Conservation (phyloP, 768 basidiomycete species). For the Pilatotrama ljubarskyi region DNA sequence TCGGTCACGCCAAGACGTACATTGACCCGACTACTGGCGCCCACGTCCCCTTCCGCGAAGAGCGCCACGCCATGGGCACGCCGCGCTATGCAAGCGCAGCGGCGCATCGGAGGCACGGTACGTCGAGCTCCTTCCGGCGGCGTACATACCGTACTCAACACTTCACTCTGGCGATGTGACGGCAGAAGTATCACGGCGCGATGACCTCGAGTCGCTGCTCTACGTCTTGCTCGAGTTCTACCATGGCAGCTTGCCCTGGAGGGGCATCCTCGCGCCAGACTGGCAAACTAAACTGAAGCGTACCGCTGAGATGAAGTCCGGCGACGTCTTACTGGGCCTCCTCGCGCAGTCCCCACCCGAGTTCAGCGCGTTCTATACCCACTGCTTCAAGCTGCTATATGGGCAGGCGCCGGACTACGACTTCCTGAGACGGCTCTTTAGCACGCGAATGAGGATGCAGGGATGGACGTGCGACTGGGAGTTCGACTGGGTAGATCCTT, state of each 20-base stretch:
- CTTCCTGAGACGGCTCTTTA: conserved; percentile 18
- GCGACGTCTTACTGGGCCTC: not conserved
- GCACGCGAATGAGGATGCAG: not conserved
- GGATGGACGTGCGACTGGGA: conserved; percentile 12
- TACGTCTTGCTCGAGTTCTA: conserved; percentile 25
- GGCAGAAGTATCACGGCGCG: conserved; percentile 25
- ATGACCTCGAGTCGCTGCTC: conserved; percentile 29
- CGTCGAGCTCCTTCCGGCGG: not conserved
- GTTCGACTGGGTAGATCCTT: conserved; percentile 15
- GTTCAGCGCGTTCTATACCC: conserved; percentile 19
- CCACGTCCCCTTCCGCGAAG: conserved; percentile 22
- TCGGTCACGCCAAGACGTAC: conserved; percentile 21
- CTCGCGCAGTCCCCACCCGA: conserved; percentile 13
- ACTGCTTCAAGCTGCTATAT: conserved; percentile 23
- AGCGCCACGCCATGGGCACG: conserved; percentile 16
- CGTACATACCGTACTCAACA: not conserved
- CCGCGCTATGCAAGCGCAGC: conserved; percentile 17
- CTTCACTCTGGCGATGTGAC: not conserved
- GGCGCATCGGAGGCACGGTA: conserved; percentile 18
- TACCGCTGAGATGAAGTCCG: conserved; percentile 24
- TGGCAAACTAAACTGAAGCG: conserved; percentile 1
- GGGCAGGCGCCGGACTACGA: conserved; percentile 27
- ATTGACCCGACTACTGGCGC: conserved; percentile 14
- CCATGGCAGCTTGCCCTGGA: conserved; percentile 28
- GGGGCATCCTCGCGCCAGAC: conserved; percentile 16